phyloP scores from a whole-genome alignment of 108 stramenopile genomes.

The Cyclostephanos invisitatus region DNA sequence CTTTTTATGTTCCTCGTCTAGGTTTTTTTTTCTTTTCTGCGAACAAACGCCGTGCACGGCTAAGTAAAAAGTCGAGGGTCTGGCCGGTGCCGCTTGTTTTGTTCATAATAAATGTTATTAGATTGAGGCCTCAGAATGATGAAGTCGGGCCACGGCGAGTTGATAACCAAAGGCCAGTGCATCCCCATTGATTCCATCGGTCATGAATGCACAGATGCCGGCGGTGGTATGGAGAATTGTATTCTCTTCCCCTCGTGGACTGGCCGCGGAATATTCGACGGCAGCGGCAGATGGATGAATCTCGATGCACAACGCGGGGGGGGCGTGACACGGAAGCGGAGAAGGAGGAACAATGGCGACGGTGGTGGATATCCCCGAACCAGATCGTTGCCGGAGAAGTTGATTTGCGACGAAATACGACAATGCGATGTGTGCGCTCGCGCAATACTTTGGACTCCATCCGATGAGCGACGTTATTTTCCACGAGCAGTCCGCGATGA shows the following conservation, averaged over 20 bases:
- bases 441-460: conserved; percentile 19
- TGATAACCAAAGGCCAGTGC: not conserved
- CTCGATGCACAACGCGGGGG: not conserved
- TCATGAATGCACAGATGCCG: not conserved
- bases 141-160: not conserved
- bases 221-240: not conserved
- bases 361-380: not conserved
- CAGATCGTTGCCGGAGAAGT: conserved; percentile 19
- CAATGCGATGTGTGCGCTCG: conserved; percentile 46
- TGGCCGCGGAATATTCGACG: conserved; percentile 11
- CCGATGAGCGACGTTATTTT: conserved; percentile 8
- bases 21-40: no score
- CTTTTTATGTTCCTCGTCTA: no score
- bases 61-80: no score
- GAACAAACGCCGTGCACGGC: no score
- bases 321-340: conserved; percentile 8
- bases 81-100: no score
- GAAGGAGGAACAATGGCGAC: not conserved
- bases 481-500: not conserved
- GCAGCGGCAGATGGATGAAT: not conserved
- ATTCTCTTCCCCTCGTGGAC: conserved; percentile 26
- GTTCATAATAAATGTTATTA: no score
- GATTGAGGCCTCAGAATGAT: not conserved
- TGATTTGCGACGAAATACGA: conserved; percentile 38
- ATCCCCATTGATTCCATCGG: not conserved